phyloP scores from a whole-genome alignment of 257 asterid genomes.

The Prunella vulgaris region DNA sequence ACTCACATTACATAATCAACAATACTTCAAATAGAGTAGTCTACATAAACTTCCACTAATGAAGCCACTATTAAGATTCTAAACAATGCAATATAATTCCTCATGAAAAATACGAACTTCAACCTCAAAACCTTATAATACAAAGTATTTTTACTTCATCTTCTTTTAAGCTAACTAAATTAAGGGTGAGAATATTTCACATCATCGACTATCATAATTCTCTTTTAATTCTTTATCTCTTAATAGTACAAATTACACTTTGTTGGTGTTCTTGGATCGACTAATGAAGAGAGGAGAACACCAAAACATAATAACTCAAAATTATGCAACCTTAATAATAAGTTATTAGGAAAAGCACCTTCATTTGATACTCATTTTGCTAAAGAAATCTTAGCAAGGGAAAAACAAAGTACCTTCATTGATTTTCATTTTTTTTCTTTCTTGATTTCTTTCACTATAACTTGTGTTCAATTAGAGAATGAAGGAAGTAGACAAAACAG shows the following conservation, averaged over 20 bases:
- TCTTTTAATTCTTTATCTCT: not conserved
- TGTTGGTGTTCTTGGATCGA: not conserved
- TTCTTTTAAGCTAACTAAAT: not conserved
- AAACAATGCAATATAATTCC: not conserved
- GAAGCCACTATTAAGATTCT: not conserved
- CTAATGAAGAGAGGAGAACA: not conserved
- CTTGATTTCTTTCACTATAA: not conserved
- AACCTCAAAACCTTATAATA: not conserved
- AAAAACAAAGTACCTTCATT: not conserved
- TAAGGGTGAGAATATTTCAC: not conserved
- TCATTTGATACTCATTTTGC: not conserved
- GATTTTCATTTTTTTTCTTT: not conserved
- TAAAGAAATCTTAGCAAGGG: not conserved
- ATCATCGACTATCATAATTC: not conserved
- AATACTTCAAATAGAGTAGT: not conserved
- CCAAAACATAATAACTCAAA: not conserved
- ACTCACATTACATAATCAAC: constrained; percentile 3
- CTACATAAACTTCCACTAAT: not conserved
- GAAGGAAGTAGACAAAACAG: not conserved
- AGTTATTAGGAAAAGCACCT: not conserved
- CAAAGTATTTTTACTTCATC: not conserved
- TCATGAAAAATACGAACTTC: not conserved
- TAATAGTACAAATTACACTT: not conserved
- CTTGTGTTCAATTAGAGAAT: constrained; percentile 1
- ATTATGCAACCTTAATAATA: not conserved